phyloP scores from a whole-genome alignment of 1,284 basidiomycete genomes.

The Ustilago esculenta region DNA sequence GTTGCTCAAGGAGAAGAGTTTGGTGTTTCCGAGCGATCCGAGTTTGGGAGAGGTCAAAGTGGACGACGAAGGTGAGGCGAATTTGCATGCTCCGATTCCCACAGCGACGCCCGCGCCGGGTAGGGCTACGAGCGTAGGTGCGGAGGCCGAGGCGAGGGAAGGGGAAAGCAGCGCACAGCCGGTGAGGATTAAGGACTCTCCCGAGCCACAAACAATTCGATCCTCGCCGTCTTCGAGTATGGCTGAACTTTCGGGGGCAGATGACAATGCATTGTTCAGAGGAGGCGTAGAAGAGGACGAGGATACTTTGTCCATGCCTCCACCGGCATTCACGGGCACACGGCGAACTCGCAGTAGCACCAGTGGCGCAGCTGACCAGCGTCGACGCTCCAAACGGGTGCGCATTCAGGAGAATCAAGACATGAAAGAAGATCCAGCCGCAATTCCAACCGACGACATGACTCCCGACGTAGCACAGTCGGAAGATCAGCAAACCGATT shows the following conservation, averaged over 20 bases:
- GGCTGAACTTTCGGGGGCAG: constrained; percentile 18
- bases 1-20: constrained; percentile 57
- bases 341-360: constrained; percentile 15
- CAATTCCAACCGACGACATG: neutral
- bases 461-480: neutral
- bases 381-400: constrained; percentile 35
- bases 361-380: neutral
- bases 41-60: constrained; percentile 38
- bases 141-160: neutral
- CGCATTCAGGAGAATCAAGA: constrained; percentile 27
- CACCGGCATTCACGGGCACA: constrained; percentile 19
- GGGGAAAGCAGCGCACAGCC: constrained; percentile 15
- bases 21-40: constrained; percentile 35
- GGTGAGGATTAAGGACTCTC: constrained; percentile 38
- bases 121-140: constrained; percentile 1
- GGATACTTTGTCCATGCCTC: constrained; percentile 27
- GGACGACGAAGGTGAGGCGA: constrained; percentile 50
- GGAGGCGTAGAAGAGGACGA: constrained; percentile 3
- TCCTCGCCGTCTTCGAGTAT: constrained; percentile 16
- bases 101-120: constrained; percentile 12
- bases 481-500: neutral
- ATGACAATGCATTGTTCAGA: constrained; percentile 21
- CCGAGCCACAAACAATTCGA: constrained; percentile 15
- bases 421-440: constrained; percentile 20
- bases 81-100: constrained; percentile 49